Base-by-base conservation (phyloP, 352 stramenopile species). In the Elongisporangium senticosum region DNA sequence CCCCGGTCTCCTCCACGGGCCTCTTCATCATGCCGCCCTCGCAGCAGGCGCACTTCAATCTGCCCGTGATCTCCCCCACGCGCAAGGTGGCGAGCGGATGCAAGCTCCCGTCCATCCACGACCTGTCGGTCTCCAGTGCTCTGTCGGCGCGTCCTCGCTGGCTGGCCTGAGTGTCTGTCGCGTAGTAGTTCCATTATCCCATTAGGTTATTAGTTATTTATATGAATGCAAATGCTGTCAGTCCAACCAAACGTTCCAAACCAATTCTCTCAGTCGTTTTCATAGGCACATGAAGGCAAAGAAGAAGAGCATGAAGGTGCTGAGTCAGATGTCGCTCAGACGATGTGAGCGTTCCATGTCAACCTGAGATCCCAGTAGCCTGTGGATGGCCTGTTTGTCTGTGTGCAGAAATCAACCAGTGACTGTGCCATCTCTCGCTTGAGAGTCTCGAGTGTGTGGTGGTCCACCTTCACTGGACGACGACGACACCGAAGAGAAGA, bases 21-120 rank as follows among this genome's bases (percentile, higher is more conserved):
- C 67, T 33, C 55, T 14, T 63, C 14, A 37, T 62, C 40, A 63
- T 61, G 13, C 68, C 66, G 5, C 43, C 55, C n/a, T 66, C 71
- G 60, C 43, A 72, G 28, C 49, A 68, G 21, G 7, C 61, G 22
- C 49, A 58, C 14, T 69, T 77, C 49, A 65, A 23, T 20, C 62
- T 85, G 0, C 64, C 73, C 5, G 61, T 69, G 19, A 75, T 83
- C 33, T 87, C 75, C 10, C 68, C 75, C 20, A 63, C 63, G 26
- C 73, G 71, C 7, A 77, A 82, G 53, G 20, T 74, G 43, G 60
- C 55, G 50, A 74, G 49, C 47, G 67, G 67, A 28, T 83, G 64
- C 69, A 86, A 84, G 63, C 68, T 84, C 21, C 76, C 76, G 22
- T 84, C 76, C 11, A 80, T 86, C 51, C 76, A 62, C 53, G 75